Evolutionary conservation across 768 basidiomycete genomes (phyloP).

Genomic region (Macrocybe gigantea): DNA sequence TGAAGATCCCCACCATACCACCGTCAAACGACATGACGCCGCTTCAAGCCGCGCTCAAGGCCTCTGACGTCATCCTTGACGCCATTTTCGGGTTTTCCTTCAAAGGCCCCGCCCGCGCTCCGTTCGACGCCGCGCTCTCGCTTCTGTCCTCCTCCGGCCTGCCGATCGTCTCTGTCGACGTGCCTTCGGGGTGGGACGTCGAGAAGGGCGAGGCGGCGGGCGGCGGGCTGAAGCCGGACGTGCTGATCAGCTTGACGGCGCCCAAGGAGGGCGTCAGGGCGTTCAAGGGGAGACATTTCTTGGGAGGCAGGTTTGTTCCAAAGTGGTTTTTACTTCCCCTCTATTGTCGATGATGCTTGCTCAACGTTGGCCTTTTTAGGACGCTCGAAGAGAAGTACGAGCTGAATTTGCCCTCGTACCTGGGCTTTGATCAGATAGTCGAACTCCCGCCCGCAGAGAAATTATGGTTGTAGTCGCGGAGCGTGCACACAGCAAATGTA

Average conservation of each 20-base stretch:
- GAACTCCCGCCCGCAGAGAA: constrained; percentile 40
- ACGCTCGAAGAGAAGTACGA: constrained; percentile 64
- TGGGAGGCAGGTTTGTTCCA: constrained; percentile 91
- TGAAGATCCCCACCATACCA: constrained; percentile 71
- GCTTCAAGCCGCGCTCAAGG: constrained; percentile 43
- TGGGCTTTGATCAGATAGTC: constrained; percentile 77
- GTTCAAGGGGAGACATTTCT: constrained; percentile 82
- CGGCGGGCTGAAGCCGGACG: constrained; percentile 64
- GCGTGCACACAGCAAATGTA: too few relatives aligned
- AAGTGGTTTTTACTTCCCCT: constrained; percentile 44
- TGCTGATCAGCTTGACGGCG: constrained; percentile 87
- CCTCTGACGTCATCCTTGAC: constrained; percentile 83
- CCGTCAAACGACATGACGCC: constrained; percentile 38
- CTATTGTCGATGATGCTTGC: background rate
- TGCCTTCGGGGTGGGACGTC: constrained; percentile 96
- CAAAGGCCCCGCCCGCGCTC: constrained; percentile 80
- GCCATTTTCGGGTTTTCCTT: constrained; percentile 99
- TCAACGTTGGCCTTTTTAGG: constrained; percentile 30
- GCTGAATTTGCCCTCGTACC: constrained; percentile 80
- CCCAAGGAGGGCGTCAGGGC: constrained; percentile 82
- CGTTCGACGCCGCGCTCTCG: constrained; percentile 75
- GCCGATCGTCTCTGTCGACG: constrained; percentile 92
- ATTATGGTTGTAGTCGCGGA: too few relatives aligned
- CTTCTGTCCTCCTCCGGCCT: constrained; percentile 56
- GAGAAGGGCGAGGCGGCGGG: constrained; percentile 61